Evolutionary conservation across 306 rosid genomes (phyloP), one percentile per base, ranked within the genome.

Genomic region (Abrus pulchellus): DNA sequence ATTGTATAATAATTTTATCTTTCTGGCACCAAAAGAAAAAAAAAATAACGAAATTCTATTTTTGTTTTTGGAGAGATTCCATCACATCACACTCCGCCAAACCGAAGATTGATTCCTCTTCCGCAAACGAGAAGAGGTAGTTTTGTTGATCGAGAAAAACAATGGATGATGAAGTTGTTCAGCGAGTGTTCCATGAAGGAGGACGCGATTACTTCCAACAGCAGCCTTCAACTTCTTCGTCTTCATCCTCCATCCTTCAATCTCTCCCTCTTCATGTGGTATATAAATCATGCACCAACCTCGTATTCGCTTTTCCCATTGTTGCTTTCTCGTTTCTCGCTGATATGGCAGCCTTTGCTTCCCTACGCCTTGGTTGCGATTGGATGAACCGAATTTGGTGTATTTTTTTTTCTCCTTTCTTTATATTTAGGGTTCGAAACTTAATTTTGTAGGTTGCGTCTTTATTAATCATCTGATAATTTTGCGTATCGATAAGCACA

Each of bases 261-360:
- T 96, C 99, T 49, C 99, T 96, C 79, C 97, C 98, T 82, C 99
- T 96, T 60, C 98, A 96, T 67, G 97, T 96, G 92, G 99, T 96
- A 83, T 63, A 28, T 45, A 27, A 9, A 54, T 9, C 75, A 57
- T 53, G 83, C 80, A 49, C 3, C 36, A 56, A 72, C 14, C 48
- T 62, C 32, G 5, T 59, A 36, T 33, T 81, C 36, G 11, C 43
- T 30, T 10, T 34, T 47, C 29, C 6, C 14, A 1, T 78, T 76
- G 8, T 55, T 72, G 20, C 9, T 59, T 61, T 52, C 49, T 66
- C 6, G 9, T 82, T 54, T 43, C 54, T 75, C 50, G 64, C 40
- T 38, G 32, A 54, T 10, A 9, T 10, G 60, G 14, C 52, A 57
- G 29, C 36, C 34, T 68, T n/a, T 56, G 10, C 30, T 74, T 56